A percentile compares a stretch with the other conserved stretches of the same genome.
Evolutionary conservation across 2,329 filamentous ascomycete genomes (phyloP).

Genomic region (Phialemoniopsis sp.): DNA sequence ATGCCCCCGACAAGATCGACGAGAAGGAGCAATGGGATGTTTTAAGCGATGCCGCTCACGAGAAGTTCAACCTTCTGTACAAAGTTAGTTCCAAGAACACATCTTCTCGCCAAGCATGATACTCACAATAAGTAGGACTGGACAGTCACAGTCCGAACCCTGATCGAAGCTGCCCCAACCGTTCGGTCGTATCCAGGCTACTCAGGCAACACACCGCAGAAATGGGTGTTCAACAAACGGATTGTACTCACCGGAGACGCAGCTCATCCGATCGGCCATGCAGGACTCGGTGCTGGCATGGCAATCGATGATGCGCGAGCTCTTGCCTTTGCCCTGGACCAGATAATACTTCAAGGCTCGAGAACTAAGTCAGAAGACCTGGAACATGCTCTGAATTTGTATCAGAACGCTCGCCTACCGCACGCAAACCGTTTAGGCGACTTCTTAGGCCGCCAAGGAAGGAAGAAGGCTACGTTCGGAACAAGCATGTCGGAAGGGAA

Average conservation of each 20-base stretch:
- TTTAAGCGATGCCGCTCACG: too few species aligned
- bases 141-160: conserved; percentile 32
- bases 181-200: conserved; percentile 37
- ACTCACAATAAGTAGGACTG: too few species aligned
- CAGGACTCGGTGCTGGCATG: conserved; percentile 32
- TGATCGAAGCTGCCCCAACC: conserved; percentile 33
- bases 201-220: conserved; percentile 30
- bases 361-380: neutral
- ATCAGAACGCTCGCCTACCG: conserved; percentile 34
- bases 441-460: conserved; percentile 25
- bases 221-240: conserved; percentile 31
- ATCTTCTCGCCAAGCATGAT: too few species aligned
- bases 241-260: conserved; percentile 34
- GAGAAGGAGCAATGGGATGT: too few species aligned
- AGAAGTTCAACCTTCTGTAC: too few species aligned
- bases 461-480: conserved; percentile 9
- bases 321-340: conserved; percentile 28
- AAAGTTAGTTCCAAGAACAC: too few species aligned
- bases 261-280: conserved; percentile 34
- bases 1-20: too few species aligned
- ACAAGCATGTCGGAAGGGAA: conserved; percentile 28
- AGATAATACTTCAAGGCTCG: conserved; percentile 21
- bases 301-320: conserved; percentile 37
- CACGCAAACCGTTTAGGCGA: conserved; percentile 31
- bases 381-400: conserved; percentile 25